Base-by-base conservation (phyloP, 2,329 filamentous ascomycete genomes). In the Microcera coccophila region DNA sequence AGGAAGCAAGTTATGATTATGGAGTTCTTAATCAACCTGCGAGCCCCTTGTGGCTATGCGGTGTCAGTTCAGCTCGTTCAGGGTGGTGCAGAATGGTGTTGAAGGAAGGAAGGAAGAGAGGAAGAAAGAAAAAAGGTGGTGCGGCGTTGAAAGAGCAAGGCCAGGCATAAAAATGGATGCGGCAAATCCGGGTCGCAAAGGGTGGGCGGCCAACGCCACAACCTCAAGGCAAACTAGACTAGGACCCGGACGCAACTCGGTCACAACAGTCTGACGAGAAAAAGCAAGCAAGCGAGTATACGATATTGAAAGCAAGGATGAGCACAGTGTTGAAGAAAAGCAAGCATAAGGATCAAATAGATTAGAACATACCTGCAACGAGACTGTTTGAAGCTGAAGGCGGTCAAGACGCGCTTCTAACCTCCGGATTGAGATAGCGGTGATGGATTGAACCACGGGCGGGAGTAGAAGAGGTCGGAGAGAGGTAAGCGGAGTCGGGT, bases 191-290 rank as follows among this genome's bases (percentile, higher is more conserved):
- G 47, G 43, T 51, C 48, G 41, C 44, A 38, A 36, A 57, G 49
- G 45, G 55, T 55, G 55, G 42, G 50, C 45, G 52, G 35, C 52
- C n/a, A 57, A 48, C 55, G 55, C 55, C 55, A 58, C 55, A n/a
- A n/a, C n/a, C n/a, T n/a, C n/a, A 51, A 57, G 44, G 55, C 52
- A 57, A 57, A 57, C 42, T 31, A 33, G 31, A 11, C 10, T 9
- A 28, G 24, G 24, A 28, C 24, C 24, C 49, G 42, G 47, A 50
- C 48, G 44, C 33, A 52, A 50, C 39, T 53, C 40, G 43, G n/a
- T n/a, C n/a, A n/a, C n/a, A n/a, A n/a, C n/a, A 53, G 29, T 8
- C 38, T 44, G 43, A 44, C 46, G 42, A 37, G 18, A 35, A 40
- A 43, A 38, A 35, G 18, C 28, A 42, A n/a, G 38, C 20, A 20